phyloP scores from a whole-genome alignment of 2,329 filamentous ascomycete species.

The Curvularia spicifera region DNA sequence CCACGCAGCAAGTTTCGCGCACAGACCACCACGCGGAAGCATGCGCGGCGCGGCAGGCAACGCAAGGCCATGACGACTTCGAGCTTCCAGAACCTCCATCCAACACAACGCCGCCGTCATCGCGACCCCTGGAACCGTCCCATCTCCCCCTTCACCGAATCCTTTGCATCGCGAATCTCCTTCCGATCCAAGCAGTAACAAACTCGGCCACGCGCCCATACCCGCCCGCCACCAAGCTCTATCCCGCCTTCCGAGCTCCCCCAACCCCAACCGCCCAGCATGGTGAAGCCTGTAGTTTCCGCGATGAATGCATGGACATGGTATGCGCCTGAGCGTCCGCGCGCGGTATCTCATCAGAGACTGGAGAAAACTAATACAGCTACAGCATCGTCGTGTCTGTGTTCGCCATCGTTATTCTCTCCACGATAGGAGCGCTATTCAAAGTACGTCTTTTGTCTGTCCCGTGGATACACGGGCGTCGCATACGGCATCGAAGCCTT shows the following conservation, averaged over 20 bases:
- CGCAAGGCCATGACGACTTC: slow-evolving; percentile 13
- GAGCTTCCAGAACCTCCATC: not conserved
- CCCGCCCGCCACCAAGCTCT: slow-evolving; percentile 23
- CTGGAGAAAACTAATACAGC: slow-evolving; percentile 48
- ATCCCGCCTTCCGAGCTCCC: slow-evolving; percentile 20
- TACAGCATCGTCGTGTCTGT: slow-evolving; percentile 51
- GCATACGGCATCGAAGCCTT: not conserved
- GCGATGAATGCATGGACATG: slow-evolving; percentile 94
- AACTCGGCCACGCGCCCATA: slow-evolving; percentile 8
- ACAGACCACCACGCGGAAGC: slow-evolving; percentile 10
- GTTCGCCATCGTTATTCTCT: slow-evolving; percentile 70
- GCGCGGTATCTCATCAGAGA: no score
- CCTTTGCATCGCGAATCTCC: not conserved
- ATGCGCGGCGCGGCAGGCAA: slow-evolving; percentile 19
- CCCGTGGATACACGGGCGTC: not conserved
- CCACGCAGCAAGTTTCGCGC: slow-evolving; percentile 3
- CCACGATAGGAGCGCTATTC: slow-evolving; percentile 74
- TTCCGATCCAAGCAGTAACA: not conserved
- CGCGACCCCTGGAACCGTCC: not conserved
- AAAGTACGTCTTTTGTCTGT: slow-evolving; percentile 56
- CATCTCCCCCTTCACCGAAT: not conserved
- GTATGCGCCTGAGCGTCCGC: slow-evolving; percentile 59
- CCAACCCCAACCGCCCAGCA: slow-evolving; percentile 51
- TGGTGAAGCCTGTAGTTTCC: slow-evolving; percentile 98
- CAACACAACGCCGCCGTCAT: not conserved